Evolutionary conservation across 345 rosid genomes (phyloP), one percentile per base, ranked within the genome.

Genomic region (Ceriops zippeliana): DNA sequence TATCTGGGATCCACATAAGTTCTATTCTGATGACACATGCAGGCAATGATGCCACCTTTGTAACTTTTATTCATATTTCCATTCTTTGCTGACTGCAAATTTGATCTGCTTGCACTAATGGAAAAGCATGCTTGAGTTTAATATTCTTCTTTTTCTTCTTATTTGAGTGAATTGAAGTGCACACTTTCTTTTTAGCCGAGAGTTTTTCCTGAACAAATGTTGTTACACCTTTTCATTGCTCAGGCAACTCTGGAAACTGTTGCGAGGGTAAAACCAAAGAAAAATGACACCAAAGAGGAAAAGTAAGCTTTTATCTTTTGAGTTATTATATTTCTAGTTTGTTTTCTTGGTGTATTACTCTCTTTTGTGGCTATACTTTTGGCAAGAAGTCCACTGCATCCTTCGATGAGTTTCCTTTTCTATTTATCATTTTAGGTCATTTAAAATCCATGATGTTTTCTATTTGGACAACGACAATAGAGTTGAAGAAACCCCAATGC

Each of bases 161-260:
- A 34, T n/a, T 30, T 42, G 17, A 5, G 46, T 63, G 30, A n/a
- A 63, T 13, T 63, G 37, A 4, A 5, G 6, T 35, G 47, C 53
- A 61, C 19, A 7, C 20, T 30, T 19, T 32, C 35, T 9, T 62
- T 31, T 32, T 46, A 27, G 31, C 32, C 10, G 35, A 66, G 26
- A 49, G 30, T 35, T 53, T 54, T 59, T 58, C 34, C 66, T 66
- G 56, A 58, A 46, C 19, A n/a, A 38, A 46, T 63, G 51, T 70
- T 64, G 26, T 16, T 66, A 28, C n/a, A 34, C 27, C 37, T 30
- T 59, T 61, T 38, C 53, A 1, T 73, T 66, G 54, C 60, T 70
- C 86, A 89, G 98, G 97, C 98, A 74, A 96, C 88, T 76, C 67
- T 93, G 85, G 97, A 91, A 83, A 91, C 92, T 58, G 97, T 91